These are phyloP conservation scores for Pyricularia grisea DNA, from an alignment of 2,329 filamentous ascomycete species.

Conservation along the genomic window DNA sequence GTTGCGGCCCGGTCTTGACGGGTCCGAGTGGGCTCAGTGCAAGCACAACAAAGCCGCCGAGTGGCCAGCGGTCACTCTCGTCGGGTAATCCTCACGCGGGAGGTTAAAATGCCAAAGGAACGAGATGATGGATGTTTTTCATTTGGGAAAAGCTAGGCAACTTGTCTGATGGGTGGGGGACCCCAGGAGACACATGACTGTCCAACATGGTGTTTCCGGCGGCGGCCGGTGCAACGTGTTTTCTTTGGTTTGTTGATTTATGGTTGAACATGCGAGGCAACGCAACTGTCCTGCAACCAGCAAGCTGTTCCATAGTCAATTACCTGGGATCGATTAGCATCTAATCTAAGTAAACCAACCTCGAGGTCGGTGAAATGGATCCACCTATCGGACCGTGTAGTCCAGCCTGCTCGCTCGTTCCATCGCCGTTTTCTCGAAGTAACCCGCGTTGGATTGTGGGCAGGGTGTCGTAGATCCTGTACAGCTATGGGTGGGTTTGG, in stretches of 20 bases:
- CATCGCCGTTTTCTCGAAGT: not conserved
- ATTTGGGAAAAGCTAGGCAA: not conserved
- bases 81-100: not conserved
- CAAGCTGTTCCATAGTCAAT: not conserved
- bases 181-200: not conserved
- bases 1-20: not conserved
- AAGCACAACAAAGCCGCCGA: not conserved
- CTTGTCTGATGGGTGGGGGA: not conserved
- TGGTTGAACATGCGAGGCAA: not conserved
- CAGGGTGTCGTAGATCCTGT: not conserved
- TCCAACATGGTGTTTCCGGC: not conserved
- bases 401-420: not conserved
- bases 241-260: not conserved
- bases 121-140: not conserved
- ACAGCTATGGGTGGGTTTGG: not conserved
- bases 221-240: not conserved
- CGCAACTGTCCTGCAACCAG: not conserved
- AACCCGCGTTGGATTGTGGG: not conserved
- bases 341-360: not conserved
- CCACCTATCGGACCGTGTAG: slow-evolving; percentile 1
- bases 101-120: not conserved
- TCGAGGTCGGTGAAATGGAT: not conserved
- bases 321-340: not conserved
- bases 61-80: not conserved
- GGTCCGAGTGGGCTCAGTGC: not conserved